Conservation (phyloP, 2,329 filamentous ascomycete species). For the Aspergillus bombycis region DNA sequence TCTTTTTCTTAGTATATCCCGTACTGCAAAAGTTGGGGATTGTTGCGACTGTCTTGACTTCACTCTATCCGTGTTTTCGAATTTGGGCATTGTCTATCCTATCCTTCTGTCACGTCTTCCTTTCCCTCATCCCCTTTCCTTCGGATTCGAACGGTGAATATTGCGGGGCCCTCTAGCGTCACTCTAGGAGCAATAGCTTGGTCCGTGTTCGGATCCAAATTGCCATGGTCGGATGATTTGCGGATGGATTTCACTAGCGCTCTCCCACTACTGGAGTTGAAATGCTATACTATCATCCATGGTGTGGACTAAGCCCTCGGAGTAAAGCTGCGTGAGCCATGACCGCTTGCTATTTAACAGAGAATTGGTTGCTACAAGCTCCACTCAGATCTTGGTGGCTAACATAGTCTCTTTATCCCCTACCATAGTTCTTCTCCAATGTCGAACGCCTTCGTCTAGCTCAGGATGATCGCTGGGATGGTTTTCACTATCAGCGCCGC, state of each 20-base stretch:
- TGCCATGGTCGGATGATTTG: conserved; percentile 7
- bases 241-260: conserved; percentile 16
- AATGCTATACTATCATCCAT: conserved; percentile 16
- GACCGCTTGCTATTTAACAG: background rate
- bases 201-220: background rate
- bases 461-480: conserved; percentile 29
- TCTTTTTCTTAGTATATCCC: background rate
- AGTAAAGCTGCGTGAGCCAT: background rate
- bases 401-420: conserved; percentile 24
- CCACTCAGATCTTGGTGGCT: conserved; percentile 12
- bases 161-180: background rate
- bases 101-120: background rate
- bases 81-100: no score
- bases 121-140: background rate
- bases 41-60: background rate
- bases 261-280: conserved; percentile 17
- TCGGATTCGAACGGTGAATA: background rate
- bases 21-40: background rate
- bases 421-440: conserved; percentile 44
- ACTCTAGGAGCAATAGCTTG: background rate
- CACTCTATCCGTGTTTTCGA: background rate
- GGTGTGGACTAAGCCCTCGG: conserved; percentile 10
- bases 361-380: conserved; percentile 1
- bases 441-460: conserved; percentile 42
- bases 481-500: conserved; percentile 5